Evolutionary conservation across 768 basidiomycete species (phyloP).

Genomic region (Crassisporium funariophilum): DNA sequence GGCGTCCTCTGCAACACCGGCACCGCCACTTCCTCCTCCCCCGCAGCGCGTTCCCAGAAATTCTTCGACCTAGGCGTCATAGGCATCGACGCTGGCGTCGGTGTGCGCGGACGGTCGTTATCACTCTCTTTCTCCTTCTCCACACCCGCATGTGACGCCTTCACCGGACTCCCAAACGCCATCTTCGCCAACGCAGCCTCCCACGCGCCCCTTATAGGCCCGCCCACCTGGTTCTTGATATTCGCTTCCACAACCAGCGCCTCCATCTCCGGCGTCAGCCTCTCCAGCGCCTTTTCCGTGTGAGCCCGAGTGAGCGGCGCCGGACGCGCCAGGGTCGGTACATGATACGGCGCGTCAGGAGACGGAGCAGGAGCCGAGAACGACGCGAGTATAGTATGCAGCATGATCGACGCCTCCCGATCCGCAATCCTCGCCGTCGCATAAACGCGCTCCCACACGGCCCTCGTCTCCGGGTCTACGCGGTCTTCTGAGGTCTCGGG

Average conservation of each 20-base stretch:
- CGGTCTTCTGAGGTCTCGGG: conserved; percentile 17
- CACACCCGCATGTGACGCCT: not conserved
- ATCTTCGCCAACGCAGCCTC: conserved; percentile 38
- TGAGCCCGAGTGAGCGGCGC: conserved; percentile 31
- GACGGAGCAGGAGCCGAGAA: conserved; percentile 41
- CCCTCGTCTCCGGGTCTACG: conserved; percentile 38
- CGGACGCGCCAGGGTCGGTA: conserved; percentile 41
- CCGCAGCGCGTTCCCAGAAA: conserved; percentile 25
- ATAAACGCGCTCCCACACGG: conserved; percentile 46
- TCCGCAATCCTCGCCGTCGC: conserved; percentile 48
- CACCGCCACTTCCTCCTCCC: conserved; percentile 8
- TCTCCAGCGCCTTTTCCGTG: conserved; percentile 38
- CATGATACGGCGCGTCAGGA: conserved; percentile 26
- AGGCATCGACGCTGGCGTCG: conserved; percentile 1
- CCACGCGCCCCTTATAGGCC: conserved; percentile 60
- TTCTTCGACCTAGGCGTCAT: conserved; percentile 15
- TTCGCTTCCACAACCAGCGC: conserved; percentile 65
- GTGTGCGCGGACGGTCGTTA: not conserved
- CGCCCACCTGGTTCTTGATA: conserved; percentile 55
- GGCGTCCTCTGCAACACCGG: not conserved
- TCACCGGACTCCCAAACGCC: not conserved
- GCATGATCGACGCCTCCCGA: conserved; percentile 57
- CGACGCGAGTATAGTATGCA: conserved; percentile 57
- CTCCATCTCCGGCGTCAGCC: conserved; percentile 60
- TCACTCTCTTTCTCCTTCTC: not conserved